These are phyloP conservation scores for Globisporangium uncinulatum DNA, from an alignment of 352 stramenopile species.

Conservation along the genomic window DNA sequence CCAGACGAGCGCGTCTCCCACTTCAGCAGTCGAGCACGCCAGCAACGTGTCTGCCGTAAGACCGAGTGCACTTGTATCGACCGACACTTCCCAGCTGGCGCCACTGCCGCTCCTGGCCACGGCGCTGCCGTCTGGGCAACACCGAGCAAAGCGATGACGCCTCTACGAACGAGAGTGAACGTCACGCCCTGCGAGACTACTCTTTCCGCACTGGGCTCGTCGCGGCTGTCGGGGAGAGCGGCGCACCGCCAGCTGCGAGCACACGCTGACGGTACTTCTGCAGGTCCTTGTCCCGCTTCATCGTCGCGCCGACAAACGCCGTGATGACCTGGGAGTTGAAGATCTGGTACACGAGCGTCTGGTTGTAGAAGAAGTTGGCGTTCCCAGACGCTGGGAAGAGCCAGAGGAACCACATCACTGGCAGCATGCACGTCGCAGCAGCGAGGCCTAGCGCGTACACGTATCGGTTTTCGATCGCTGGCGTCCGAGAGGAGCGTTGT, in stretches of 20 bases:
- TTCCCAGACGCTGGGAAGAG: constrained; percentile 80
- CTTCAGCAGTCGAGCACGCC: no score
- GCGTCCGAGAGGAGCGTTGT: not conserved
- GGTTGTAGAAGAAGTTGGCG: constrained; percentile 89
- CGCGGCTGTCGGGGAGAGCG: no score
- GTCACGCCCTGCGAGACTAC: no score
- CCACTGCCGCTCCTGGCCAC: no score
- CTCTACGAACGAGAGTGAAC: no score
- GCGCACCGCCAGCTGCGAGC: not conserved
- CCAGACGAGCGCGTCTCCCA: no score
- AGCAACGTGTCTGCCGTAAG: no score
- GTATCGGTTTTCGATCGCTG: constrained; percentile 76
- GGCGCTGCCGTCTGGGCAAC: no score
- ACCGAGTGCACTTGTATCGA: no score
- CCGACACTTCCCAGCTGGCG: no score
- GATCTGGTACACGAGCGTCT: constrained; percentile 84
- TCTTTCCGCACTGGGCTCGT: no score
- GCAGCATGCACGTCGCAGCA: constrained; percentile 68
- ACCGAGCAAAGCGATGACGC: no score
- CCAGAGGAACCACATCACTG: constrained; percentile 87
- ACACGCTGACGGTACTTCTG: constrained; percentile 39
- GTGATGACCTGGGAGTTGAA: constrained; percentile 75
- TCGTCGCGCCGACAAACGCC: constrained; percentile 69
- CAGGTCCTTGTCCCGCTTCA: constrained; percentile 83
- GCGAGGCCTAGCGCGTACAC: constrained; percentile 63